Percentiles rank a stretch among this genome's conserved stretches.
These are phyloP conservation scores for Gamsiella multidivaricata DNA, from an alignment of 192 early-diverging fungal species.

Conservation along the genomic window DNA sequence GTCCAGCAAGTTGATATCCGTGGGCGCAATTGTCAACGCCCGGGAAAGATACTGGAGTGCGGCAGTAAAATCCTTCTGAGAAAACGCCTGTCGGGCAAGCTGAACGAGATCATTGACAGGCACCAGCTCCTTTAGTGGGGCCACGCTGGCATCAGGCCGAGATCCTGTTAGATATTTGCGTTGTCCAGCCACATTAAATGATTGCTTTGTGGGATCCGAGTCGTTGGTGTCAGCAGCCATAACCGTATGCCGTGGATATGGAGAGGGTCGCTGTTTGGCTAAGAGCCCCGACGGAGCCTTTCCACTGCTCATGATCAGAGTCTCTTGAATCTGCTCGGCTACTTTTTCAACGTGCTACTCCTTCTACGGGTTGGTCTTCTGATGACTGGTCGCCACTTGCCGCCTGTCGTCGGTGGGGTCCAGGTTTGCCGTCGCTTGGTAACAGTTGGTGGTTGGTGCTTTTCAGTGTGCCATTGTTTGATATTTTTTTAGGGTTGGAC, in stretches of 20 bases:
- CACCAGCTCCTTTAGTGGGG: slow-evolving; percentile 1
- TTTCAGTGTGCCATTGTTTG: background rate
- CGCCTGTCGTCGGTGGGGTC: background rate
- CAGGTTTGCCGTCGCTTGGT: no score
- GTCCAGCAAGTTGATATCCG: slow-evolving; percentile 47
- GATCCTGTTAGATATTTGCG: background rate
- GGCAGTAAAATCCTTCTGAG: slow-evolving; percentile 26
- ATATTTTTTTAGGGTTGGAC: background rate
- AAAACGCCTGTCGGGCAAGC: slow-evolving; percentile 29
- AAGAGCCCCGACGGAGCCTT: background rate
- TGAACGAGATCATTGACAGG: slow-evolving; percentile 49
- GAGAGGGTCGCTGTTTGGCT: slow-evolving; percentile 12
- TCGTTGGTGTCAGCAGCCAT: background rate
- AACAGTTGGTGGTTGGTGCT: no score
- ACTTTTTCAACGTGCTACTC: background rate
- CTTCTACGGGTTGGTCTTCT: no score
- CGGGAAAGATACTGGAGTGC: slow-evolving; percentile 21
- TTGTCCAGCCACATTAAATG: background rate
- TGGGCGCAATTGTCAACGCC: slow-evolving; percentile 31
- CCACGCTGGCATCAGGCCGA: background rate
- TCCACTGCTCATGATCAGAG: background rate
- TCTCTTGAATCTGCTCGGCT: background rate
- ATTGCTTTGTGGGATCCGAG: background rate
- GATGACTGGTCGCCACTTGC: no score
- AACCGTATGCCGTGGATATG: slow-evolving; percentile 25